Conservation (phyloP, 2,329 filamentous ascomycete species). For the Periglandula ipomoeae region DNA sequence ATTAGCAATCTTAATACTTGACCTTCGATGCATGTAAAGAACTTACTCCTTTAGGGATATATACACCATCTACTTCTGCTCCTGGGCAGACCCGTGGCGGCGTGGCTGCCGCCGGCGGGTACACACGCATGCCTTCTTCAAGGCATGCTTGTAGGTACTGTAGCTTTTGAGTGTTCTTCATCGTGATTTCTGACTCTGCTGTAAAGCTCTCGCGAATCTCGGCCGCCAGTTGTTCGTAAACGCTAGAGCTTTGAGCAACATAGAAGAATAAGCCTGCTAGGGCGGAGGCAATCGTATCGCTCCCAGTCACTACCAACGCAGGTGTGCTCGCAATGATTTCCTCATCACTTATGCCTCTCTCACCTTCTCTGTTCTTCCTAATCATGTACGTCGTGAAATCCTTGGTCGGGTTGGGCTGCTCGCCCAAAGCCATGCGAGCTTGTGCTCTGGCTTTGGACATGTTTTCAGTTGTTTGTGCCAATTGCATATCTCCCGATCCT, state of each 20-base stretch:
- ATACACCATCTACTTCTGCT: conserved; percentile 21
- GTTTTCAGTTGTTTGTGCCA: not conserved
- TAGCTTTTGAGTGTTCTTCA: not conserved
- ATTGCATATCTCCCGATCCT: too few species aligned
- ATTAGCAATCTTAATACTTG: too few species aligned
- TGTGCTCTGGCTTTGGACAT: not conserved
- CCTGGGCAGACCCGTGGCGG: conserved; percentile 22
- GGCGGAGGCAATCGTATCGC: not conserved
- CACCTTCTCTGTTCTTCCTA: not conserved
- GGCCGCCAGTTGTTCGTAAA: not conserved
- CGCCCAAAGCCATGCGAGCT: not conserved
- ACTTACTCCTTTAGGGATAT: conserved; percentile 26
- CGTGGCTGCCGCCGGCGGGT: conserved; percentile 23
- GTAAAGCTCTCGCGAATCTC: not conserved
- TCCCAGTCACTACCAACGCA: not conserved
- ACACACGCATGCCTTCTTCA: conserved; percentile 33
- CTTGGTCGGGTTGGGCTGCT: not conserved
- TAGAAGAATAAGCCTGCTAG: not conserved
- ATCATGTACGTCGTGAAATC: not conserved
- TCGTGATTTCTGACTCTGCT: not conserved
- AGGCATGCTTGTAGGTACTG: conserved; percentile 27
- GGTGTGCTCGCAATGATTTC: not conserved
- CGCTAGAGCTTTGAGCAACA: not conserved
- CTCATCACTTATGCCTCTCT: not conserved
- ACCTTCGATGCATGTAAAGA: not conserved